Conservation (phyloP, 2,329 filamentous ascomycete genomes). For the Colletotrichum eleusines region DNA sequence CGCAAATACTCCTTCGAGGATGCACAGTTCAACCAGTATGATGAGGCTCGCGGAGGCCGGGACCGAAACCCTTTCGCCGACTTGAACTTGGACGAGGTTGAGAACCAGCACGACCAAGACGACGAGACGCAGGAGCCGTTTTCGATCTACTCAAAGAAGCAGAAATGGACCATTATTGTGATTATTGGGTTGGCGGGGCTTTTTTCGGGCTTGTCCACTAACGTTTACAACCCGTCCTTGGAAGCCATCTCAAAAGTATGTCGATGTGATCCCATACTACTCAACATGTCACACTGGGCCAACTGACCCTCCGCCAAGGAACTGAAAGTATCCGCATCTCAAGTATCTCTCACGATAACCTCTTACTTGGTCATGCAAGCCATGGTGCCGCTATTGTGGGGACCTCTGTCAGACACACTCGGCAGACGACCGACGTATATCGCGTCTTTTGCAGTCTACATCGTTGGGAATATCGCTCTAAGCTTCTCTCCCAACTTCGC, state of each 20-base stretch:
- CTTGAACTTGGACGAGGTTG: not conserved
- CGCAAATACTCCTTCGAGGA: constrained; percentile 23
- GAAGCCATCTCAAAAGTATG: constrained; percentile 52
- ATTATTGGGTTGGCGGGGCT: constrained; percentile 63
- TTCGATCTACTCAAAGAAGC: constrained; percentile 52
- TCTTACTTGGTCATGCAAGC: constrained; percentile 65
- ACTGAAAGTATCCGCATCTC: constrained; percentile 46
- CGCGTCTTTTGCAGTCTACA: constrained; percentile 61
- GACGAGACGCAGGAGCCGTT: constrained; percentile 43
- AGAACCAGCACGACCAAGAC: not conserved
- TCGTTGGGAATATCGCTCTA: constrained; percentile 59
- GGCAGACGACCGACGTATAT: constrained; percentile 60
- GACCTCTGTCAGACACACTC: constrained; percentile 59
- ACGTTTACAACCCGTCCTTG: constrained; percentile 63
- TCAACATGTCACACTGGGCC: constrained; percentile 1
- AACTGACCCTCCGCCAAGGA: constrained; percentile 41
- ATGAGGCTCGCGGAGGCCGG: constrained; percentile 14
- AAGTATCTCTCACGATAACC: constrained; percentile 57
- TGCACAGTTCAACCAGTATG: constrained; percentile 9
- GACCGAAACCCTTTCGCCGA: constrained; percentile 32
- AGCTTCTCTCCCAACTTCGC: constrained; percentile 58
- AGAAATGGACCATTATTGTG: constrained; percentile 61
- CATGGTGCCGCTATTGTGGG: constrained; percentile 62
- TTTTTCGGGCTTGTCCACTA: constrained; percentile 65
- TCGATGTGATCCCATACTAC: not conserved